Evolutionary conservation across 2,329 filamentous ascomycete species (phyloP).

Genomic region (Claviceps spartinae): DNA sequence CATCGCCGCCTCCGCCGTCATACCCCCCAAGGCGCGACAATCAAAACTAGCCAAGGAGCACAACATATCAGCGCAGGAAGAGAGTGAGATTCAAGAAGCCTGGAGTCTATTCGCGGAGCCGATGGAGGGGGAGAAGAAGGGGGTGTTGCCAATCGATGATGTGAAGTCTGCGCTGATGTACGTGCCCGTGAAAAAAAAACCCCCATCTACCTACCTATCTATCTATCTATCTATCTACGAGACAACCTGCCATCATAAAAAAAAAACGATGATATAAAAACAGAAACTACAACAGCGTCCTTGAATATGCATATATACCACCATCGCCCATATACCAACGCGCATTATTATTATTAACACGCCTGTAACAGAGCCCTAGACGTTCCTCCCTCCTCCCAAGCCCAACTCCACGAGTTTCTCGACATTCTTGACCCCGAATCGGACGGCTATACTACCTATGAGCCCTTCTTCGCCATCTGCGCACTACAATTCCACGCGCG

Average conservation of each 20-base stretch:
- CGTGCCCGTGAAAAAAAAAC: conserved; percentile 12
- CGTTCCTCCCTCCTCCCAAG: conserved; percentile 46
- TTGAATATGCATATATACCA: too few species aligned
- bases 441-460: conserved; percentile 65
- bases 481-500: conserved; percentile 67
- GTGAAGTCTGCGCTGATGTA: conserved; percentile 63
- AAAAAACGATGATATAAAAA: too few species aligned
- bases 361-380: conserved; percentile 55
- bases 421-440: conserved; percentile 71
- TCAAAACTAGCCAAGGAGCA: conserved; percentile 90
- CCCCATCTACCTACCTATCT: too few species aligned
- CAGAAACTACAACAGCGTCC: too few species aligned
- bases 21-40: conserved; percentile 36
- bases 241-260: not conserved
- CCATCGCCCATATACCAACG: too few species aligned
- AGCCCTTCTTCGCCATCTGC: conserved; percentile 74
- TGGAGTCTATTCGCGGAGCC: conserved; percentile 70
- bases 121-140: conserved; percentile 57
- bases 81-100: conserved; percentile 81
- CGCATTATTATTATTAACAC: too few species aligned
- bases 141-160: conserved; percentile 53
- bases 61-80: conserved; percentile 70
- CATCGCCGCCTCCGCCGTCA: conserved; percentile 12
- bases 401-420: conserved; percentile 64
- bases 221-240: not conserved